Base-by-base conservation (phyloP, 1,139 yeast genomes). In the Geotrichum restrictum region DNA sequence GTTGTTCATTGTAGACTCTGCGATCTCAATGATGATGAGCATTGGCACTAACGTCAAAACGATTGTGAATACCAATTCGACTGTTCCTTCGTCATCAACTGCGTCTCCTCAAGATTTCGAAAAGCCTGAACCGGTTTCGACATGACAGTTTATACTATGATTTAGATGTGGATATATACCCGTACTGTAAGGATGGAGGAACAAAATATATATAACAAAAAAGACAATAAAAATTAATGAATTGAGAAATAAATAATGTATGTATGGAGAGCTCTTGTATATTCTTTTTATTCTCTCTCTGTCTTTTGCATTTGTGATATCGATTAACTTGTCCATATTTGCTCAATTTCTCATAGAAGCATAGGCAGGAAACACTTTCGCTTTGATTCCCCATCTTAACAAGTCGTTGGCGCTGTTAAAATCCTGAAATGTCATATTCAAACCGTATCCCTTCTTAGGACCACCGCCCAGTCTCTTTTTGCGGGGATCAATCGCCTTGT, bases 401-500 rank as follows among this genome's bases (percentile, higher is more conserved):
- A 66, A 63, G 37, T 66, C 68, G 19, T 53, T 53, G 2, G 69
- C 68, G 13, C 61, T 56, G 7, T 47, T 45, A 55, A 66, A 64
- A 51, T 63, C 68, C 31, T 60, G 60, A 48, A 59, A 59, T 10
- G 56, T 19, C 33, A 43, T 48, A 55, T 56, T 56, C 43, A 54
- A 52, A 1, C 54, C 52, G 32, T 49, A 49, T 18, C 50, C 44
- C 40, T 57, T 56, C 46, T 54, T 59, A 31, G 57, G 54, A 6
- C 57, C 61, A 14, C 48, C 45, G 18, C 50, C 48, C 7, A 62
- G 57, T 42, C 62, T 51, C 53, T 60, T 69, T 49, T 63, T 64
- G 24, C 67, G 59, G 3, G 76, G 75, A 51, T 71, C 74, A 38
- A 72, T 60, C 44, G 65, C 57, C 18, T 63, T 59, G 53, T 68